Conservation (phyloP, 1,139 yeast species). For the Geotrichum histeridarum region DNA sequence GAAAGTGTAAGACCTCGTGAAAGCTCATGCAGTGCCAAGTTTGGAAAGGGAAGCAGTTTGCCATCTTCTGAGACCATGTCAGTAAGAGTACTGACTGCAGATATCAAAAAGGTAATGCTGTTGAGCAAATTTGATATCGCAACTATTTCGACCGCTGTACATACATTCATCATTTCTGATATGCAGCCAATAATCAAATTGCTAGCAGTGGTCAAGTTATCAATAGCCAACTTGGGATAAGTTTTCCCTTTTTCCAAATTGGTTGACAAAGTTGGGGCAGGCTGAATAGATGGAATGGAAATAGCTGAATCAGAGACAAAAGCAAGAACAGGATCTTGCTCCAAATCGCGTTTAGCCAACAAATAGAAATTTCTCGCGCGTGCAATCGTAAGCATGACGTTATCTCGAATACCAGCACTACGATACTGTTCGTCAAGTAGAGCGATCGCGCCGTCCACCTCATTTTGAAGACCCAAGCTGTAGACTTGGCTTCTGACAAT, state of each 20-base stretch:
- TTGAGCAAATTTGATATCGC: constrained; percentile 25
- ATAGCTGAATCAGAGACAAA: constrained; percentile 47
- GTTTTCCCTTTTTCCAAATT: neutral
- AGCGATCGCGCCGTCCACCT: constrained; percentile 24
- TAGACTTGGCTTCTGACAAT: constrained; percentile 25
- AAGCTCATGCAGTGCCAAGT: constrained; percentile 18
- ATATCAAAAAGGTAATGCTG: constrained; percentile 31
- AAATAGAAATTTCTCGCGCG: constrained; percentile 27
- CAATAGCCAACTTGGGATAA: constrained; percentile 11
- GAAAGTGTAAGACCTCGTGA: constrained; percentile 16
- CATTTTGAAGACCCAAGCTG: constrained; percentile 28
- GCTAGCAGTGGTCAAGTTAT: constrained; percentile 18
- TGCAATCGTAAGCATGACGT: constrained; percentile 23
- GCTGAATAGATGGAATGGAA: constrained; percentile 41
- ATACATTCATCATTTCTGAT: constrained; percentile 15
- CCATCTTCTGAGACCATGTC: neutral
- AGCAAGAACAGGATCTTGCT: constrained; percentile 45
- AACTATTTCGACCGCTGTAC: constrained; percentile 26
- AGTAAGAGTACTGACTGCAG: constrained; percentile 25
- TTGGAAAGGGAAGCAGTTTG: constrained; percentile 9
- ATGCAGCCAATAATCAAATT: constrained; percentile 14
- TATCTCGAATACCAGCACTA: constrained; percentile 22
- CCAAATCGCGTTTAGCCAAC: constrained; percentile 27
- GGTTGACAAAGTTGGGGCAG: neutral
- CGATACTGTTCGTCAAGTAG: constrained; percentile 19